phyloP scores from a whole-genome alignment of 2,329 filamentous ascomycete species.

The Colletotrichum lindemuthianum region DNA sequence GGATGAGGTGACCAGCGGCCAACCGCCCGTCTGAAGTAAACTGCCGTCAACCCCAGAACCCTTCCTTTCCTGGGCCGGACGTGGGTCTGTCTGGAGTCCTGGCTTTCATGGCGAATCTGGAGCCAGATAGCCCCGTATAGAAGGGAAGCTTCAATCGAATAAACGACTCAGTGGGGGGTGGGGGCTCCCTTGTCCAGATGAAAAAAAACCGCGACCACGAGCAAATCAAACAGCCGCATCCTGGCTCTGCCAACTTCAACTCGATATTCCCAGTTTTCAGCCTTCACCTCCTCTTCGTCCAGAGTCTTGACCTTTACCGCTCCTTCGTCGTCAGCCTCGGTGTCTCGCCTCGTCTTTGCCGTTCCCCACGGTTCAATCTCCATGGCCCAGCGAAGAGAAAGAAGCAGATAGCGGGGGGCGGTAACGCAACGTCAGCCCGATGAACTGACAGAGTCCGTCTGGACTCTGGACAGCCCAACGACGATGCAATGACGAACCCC shows the following conservation, averaged over 20 bases:
- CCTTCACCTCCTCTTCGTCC: not conserved
- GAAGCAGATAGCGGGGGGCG: too few relatives aligned
- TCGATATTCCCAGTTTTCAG: constrained; percentile 27
- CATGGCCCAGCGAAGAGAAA: not conserved
- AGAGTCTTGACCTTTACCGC: constrained; percentile 3
- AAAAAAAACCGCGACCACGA: constrained; percentile 13
- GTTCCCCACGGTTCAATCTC: constrained; percentile 4
- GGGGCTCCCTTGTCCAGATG: constrained; percentile 19
- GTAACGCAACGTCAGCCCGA: too few relatives aligned
- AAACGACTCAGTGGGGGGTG: constrained; percentile 7
- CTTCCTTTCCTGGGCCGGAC: not conserved
- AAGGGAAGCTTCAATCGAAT: constrained; percentile 22
- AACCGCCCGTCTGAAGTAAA: constrained; percentile 11
- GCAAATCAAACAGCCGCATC: not conserved
- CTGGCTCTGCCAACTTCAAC: constrained; percentile 23
- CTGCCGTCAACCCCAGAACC: constrained; percentile 11
- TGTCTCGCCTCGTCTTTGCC: not conserved
- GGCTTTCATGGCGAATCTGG: not conserved
- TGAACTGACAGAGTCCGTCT: too few relatives aligned
- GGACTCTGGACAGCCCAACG: not conserved
- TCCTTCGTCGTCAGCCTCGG: constrained; percentile 20
- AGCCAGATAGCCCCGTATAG: not conserved
- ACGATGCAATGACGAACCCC: constrained; percentile 11
- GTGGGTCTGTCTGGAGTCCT: not conserved
- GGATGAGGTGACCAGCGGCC: not conserved